These are phyloP conservation scores for Phoma sp. DNA, from an alignment of 2,329 filamentous ascomycete genomes.

Conservation along the genomic window DNA sequence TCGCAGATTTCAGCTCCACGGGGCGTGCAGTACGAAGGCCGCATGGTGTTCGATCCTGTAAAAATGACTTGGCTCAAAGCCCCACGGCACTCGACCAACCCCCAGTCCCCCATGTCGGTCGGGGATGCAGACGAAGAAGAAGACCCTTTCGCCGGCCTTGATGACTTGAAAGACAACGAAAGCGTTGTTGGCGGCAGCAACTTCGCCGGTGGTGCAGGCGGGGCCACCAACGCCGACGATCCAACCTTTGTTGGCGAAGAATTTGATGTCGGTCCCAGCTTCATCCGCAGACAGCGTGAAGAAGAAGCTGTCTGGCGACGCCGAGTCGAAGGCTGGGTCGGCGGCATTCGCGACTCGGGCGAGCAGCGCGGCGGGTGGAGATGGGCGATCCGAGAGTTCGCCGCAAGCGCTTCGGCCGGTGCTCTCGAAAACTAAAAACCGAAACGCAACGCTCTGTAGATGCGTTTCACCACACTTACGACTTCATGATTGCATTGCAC, in stretches of 20 bases:
- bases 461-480: slow-evolving; percentile 32
- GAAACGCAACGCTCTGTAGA: slow-evolving; percentile 23
- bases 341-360: slow-evolving; percentile 57
- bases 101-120: slow-evolving; percentile 55
- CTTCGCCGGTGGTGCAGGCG: slow-evolving; percentile 28
- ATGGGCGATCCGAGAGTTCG: slow-evolving; percentile 70
- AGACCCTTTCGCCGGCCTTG: slow-evolving; percentile 93
- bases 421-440: slow-evolving; percentile 25
- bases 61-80: slow-evolving; percentile 98
- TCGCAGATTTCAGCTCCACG: slow-evolving; percentile 82
- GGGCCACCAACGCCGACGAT: slow-evolving; percentile 35
- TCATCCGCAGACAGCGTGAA: slow-evolving; percentile 84
- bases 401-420: slow-evolving; percentile 37
- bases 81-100: slow-evolving; percentile 42
- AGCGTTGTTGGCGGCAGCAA: slow-evolving; percentile 37
- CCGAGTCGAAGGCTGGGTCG: slow-evolving; percentile 87
- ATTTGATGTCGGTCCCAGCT: slow-evolving; percentile 96
- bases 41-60: slow-evolving; percentile 97
- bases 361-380: slow-evolving; percentile 66
- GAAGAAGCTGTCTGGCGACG: slow-evolving; percentile 91
- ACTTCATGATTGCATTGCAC: slow-evolving; percentile 42
- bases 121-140: slow-evolving; percentile 80
- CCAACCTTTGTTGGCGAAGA: slow-evolving; percentile 79
- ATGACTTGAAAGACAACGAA: slow-evolving; percentile 78
- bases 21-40: slow-evolving; percentile 91